Percentiles rank a stretch among this genome's conserved stretches.
Evolutionary conservation across 805 yeast species (phyloP).

Genomic region (Tetrapisispora phaffii): DNA sequence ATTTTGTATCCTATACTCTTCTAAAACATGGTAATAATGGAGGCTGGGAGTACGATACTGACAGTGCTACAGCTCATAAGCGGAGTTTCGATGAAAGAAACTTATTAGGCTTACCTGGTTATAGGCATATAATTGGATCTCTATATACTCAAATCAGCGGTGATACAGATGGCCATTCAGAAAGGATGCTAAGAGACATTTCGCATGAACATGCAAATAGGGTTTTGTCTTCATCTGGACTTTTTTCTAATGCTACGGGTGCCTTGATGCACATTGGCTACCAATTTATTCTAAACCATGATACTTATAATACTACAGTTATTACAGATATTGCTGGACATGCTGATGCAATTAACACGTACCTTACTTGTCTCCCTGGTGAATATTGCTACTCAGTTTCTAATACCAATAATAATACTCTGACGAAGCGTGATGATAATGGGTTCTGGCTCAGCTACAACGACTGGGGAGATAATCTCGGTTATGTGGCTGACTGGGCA

Average conservation of each 20-base stretch:
- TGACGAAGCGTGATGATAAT: neutral
- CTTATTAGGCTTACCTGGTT: neutral
- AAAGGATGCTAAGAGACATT: too few relatives aligned
- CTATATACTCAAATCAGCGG: too few relatives aligned
- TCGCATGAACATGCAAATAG: neutral
- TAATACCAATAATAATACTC: neutral
- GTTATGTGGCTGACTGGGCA: neutral
- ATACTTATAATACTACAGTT: neutral
- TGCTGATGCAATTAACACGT: neutral
- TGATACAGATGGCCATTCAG: too few relatives aligned
- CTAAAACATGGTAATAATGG: neutral
- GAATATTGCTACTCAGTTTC: neutral
- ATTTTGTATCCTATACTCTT: neutral
- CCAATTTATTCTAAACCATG: neutral
- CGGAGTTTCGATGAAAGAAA: neutral
- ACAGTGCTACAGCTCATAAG: neutral
- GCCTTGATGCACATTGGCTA: neutral
- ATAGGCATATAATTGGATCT: neutral
- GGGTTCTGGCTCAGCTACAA: neutral
- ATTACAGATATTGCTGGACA: neutral
- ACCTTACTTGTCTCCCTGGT: neutral
- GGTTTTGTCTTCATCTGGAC: neutral
- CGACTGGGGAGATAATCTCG: neutral
- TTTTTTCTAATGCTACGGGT: neutral
- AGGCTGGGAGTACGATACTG: neutral